phyloP scores from a whole-genome alignment of 1,284 basidiomycete species.

The Trichosporon inkin region DNA sequence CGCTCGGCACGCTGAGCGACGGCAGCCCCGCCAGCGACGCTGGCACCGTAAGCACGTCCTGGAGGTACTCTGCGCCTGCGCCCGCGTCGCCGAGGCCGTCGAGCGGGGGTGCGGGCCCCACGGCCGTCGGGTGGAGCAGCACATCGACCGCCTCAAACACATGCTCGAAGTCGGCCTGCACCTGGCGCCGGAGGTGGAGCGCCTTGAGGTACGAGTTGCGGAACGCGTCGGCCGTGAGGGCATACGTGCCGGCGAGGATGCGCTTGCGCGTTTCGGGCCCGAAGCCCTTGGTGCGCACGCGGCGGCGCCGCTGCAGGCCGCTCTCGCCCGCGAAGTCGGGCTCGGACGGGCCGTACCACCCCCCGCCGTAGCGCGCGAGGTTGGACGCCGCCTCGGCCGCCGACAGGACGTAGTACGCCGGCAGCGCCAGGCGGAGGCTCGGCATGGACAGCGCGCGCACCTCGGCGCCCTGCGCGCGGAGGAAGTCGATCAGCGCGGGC shows the following conservation, averaged over 20 bases:
- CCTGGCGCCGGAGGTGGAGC: slow-evolving; percentile 66
- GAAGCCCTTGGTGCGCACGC: slow-evolving; percentile 65
- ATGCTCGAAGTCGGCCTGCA: slow-evolving; percentile 69
- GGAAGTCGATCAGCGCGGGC: slow-evolving; percentile 49
- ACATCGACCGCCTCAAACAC: slow-evolving; percentile 72
- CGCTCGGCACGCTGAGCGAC: slow-evolving; percentile 68
- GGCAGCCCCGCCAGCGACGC: slow-evolving; percentile 87
- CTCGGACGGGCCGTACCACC: slow-evolving; percentile 56
- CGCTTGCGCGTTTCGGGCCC: slow-evolving; percentile 82
- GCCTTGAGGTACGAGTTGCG: slow-evolving; percentile 96
- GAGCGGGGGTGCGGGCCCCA: slow-evolving; percentile 64
- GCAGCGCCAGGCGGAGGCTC: slow-evolving; percentile 70
- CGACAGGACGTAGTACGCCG: slow-evolving; percentile 92
- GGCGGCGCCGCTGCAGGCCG: slow-evolving; percentile 57
- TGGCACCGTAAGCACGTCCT: slow-evolving; percentile 88
- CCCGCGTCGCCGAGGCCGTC: background rate
- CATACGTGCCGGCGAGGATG: slow-evolving; percentile 87
- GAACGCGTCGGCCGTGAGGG: slow-evolving; percentile 85
- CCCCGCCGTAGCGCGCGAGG: slow-evolving; percentile 83
- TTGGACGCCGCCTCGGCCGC: slow-evolving; percentile 93
- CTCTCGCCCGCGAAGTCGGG: slow-evolving; percentile 52
- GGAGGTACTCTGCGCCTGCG: slow-evolving; percentile 63
- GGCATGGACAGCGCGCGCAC: slow-evolving; percentile 74
- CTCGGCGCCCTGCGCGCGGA: slow-evolving; percentile 63
- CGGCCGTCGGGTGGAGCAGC: slow-evolving; percentile 76